Evolutionary conservation across 345 rosid genomes (phyloP).

Genomic region (Firmiana major): DNA sequence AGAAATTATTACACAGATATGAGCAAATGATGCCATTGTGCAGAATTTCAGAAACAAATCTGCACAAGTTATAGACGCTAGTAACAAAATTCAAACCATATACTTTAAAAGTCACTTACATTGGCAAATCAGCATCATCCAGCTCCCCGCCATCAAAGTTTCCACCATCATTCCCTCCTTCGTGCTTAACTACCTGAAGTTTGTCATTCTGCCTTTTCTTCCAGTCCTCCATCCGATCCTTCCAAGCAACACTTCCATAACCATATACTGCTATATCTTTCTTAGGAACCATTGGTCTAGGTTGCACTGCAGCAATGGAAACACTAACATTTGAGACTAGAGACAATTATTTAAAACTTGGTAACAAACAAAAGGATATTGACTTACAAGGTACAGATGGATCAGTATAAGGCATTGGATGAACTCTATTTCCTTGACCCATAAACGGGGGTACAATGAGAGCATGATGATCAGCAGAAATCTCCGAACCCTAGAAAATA

Average conservation of each 20-base stretch:
- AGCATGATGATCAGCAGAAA: conserved; percentile 86
- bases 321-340: conserved; percentile 3
- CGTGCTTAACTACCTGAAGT: conserved; percentile 78
- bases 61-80: background rate
- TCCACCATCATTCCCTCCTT: conserved; percentile 64
- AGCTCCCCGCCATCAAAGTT: conserved; percentile 53
- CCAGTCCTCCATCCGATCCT: conserved; percentile 92
- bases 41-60: background rate
- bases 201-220: conserved; percentile 74
- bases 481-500: conserved; percentile 60
- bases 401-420: conserved; percentile 66
- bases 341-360: background rate
- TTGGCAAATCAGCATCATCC: conserved; percentile 88
- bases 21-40: background rate
- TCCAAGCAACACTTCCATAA: conserved; percentile 99
- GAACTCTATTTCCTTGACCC: conserved; percentile 71
- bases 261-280: conserved; percentile 85
- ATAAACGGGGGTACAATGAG: conserved; percentile 74
- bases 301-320: conserved; percentile 50
- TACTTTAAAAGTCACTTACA: conserved; percentile 40
- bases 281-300: conserved; percentile 91
- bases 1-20: background rate
- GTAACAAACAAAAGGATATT: background rate
- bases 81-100: background rate
- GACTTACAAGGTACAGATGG: conserved; percentile 69